Conservation (phyloP, 129 eudicot species). For the Flaveria ramosissima region DNA sequence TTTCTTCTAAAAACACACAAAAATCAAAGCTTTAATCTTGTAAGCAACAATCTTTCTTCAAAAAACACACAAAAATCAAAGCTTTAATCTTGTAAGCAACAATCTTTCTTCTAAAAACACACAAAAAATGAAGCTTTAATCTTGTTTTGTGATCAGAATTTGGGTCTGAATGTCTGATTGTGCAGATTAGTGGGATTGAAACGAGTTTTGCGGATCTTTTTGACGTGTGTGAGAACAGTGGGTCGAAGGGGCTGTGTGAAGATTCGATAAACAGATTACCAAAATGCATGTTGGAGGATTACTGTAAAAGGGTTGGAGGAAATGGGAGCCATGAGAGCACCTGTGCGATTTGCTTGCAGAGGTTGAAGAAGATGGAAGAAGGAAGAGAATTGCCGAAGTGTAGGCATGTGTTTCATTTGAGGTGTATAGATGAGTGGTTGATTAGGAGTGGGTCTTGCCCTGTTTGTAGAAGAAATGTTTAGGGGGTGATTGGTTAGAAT, state of each 20-base stretch:
- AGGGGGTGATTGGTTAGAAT: conserved; percentile 15
- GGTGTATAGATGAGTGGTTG: conserved; percentile 78
- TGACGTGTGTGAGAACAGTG: conserved; percentile 50
- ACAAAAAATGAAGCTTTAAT: too few species aligned
- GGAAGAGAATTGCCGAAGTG: conserved; percentile 55
- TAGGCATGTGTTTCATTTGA: conserved; percentile 57
- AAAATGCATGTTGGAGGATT: conserved; percentile 28
- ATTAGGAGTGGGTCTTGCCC: conserved; percentile 67
- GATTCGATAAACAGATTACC: conserved; percentile 54
- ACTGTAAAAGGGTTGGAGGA: conserved; percentile 13
- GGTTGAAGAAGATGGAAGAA: conserved; percentile 49
- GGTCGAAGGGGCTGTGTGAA: conserved; percentile 50
- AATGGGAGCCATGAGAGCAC: conserved; percentile 24
- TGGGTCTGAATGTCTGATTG: background rate
- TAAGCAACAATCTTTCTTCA: conserved; percentile 12
- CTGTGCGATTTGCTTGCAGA: conserved; percentile 62
- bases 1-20: too few species aligned
- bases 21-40: conserved; percentile 5
- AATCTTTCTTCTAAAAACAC: too few species aligned
- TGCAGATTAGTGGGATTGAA: conserved; percentile 57
- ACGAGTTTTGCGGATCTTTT: conserved; percentile 48
- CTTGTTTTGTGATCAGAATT: too few species aligned
- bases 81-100: conserved; percentile 30
- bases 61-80: too few species aligned
- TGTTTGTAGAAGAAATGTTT: conserved; percentile 57